Conservation (phyloP, 306 rosid species). For the Vigna mungo region DNA sequence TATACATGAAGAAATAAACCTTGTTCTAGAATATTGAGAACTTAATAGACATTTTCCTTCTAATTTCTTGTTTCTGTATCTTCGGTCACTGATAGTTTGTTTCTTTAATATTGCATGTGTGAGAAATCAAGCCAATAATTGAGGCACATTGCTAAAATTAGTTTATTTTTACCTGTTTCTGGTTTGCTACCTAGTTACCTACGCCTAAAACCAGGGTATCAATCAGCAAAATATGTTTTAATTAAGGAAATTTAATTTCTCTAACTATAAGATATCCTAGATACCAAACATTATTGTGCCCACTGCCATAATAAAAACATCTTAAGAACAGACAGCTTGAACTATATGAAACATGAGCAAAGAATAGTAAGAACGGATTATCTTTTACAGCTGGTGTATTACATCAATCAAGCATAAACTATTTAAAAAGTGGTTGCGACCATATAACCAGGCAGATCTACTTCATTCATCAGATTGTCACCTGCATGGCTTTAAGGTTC, state of each 20-base stretch:
- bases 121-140: neutral
- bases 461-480: constrained; percentile 48
- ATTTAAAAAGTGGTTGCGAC: constrained; percentile 41
- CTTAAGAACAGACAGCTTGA: constrained; percentile 30
- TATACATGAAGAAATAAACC: constrained; percentile 10
- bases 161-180: neutral
- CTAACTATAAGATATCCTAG: neutral
- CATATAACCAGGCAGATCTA: constrained; percentile 50
- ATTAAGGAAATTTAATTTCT: neutral
- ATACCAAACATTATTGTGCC: neutral
- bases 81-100: neutral
- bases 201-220: neutral
- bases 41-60: neutral
- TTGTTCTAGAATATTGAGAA: neutral
- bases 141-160: neutral
- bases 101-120: neutral
- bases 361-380: constrained; percentile 47
- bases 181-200: neutral
- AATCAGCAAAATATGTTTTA: neutral
- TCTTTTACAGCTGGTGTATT: constrained; percentile 43
- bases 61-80: neutral
- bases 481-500: constrained; percentile 40
- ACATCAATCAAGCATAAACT: constrained; percentile 46
- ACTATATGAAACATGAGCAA: constrained; percentile 53
- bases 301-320: neutral